Percentiles rank a stretch among this genome's conserved stretches.
phyloP scores from a whole-genome alignment of 139 green algal species.

The Tetradesmus lagerheimii region DNA sequence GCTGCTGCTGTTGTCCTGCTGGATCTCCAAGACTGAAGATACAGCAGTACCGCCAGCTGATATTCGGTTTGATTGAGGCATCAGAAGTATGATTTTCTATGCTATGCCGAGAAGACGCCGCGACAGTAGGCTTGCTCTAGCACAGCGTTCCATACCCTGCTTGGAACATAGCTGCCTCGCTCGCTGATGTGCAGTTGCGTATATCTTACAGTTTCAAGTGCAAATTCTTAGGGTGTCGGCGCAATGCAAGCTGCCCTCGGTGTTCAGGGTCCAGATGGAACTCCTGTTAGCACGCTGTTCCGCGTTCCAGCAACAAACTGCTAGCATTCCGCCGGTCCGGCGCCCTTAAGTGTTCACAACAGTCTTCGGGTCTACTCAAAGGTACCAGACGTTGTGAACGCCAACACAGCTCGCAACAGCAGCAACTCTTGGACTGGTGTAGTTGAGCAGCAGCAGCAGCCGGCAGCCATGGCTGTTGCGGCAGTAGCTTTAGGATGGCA shows the following conservation, averaged over 20 bases:
- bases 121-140: neutral
- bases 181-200: too few species aligned
- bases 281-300: neutral
- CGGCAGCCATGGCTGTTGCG: neutral
- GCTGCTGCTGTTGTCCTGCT: neutral
- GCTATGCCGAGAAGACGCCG: neutral
- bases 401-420: neutral
- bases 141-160: neutral
- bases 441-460: too few species aligned
- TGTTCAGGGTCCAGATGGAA: neutral
- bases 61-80: neutral
- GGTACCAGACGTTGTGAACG: neutral
- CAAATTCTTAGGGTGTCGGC: neutral
- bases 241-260: neutral
- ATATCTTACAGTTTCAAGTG: too few species aligned
- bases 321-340: neutral
- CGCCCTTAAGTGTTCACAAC: neutral
- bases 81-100: too few species aligned
- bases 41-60: neutral
- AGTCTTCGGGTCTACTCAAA: neutral
- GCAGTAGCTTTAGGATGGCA: neutral
- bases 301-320: neutral
- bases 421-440: too few species aligned
- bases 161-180: too few species aligned
- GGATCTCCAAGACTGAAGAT: neutral